phyloP scores from a whole-genome alignment of 371 early-diverging fungal genomes.

The Circinella umbellata region DNA sequence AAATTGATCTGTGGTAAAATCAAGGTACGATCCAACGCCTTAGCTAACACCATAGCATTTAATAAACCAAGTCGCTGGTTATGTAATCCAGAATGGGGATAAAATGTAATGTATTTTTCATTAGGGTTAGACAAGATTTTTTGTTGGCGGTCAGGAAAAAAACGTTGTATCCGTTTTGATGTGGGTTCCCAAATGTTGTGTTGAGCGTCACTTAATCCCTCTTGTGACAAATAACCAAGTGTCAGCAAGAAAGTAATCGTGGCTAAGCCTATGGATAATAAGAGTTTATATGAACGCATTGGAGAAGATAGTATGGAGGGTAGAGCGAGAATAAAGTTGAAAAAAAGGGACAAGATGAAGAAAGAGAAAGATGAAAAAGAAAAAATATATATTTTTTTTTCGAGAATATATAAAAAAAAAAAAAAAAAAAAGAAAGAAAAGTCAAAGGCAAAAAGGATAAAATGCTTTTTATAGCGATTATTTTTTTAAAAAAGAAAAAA shows the following conservation, averaged over 20 bases:
- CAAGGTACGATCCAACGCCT: conserved; percentile 36
- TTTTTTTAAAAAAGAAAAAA: conserved; percentile 11
- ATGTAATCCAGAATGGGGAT: conserved; percentile 47
- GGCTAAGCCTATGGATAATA: conserved; percentile 7
- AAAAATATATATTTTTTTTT: too few species aligned
- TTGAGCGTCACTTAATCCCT: not conserved
- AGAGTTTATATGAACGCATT: conserved; percentile 16
- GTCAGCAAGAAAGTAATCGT: conserved; percentile 4
- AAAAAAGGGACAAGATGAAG: conserved; percentile 5
- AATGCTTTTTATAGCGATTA: not conserved
- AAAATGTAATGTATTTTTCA: conserved; percentile 38
- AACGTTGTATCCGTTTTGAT: too few species aligned
- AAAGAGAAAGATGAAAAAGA: not conserved
- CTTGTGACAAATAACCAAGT: not conserved
- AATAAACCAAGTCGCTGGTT: conserved; percentile 38
- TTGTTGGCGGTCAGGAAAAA: not conserved
- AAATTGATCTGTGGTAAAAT: conserved; percentile 38
- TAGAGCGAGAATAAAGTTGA: not conserved
- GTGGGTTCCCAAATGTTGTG: conserved; percentile 7
- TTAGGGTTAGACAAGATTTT: not conserved
- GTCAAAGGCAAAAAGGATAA: not conserved
- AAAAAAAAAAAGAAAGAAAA: not conserved
- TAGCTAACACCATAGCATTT: conserved; percentile 40
- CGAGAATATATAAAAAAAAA: conserved; percentile 8
- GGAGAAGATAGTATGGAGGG: not conserved